These are phyloP conservation scores for Pseudocercospora eumusae DNA, from an alignment of 2,329 filamentous ascomycete genomes.

Conservation along the genomic window DNA sequence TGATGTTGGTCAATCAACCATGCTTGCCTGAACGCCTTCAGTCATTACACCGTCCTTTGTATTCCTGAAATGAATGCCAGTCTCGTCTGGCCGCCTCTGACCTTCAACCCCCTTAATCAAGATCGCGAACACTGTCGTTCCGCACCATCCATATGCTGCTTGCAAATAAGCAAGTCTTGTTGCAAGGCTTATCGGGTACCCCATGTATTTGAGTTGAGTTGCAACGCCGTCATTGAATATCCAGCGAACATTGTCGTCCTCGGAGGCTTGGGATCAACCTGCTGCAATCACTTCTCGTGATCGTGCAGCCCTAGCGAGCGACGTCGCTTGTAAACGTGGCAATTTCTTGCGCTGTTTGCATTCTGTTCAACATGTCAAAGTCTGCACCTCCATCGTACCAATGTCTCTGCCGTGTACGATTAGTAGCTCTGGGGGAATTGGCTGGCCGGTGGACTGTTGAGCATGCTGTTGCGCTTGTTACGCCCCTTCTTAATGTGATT, in stretches of 20 bases:
- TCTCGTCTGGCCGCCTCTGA: not conserved
- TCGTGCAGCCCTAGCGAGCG: not conserved
- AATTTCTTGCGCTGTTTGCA: constrained; percentile 4
- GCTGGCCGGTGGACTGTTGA: constrained; percentile 76
- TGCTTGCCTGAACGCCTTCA: constrained; percentile 7
- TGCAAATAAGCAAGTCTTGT: not conserved
- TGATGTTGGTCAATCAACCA: not conserved
- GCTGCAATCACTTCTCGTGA: not conserved
- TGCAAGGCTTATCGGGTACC: not conserved
- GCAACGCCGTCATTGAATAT: not conserved
- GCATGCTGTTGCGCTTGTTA: constrained; percentile 89
- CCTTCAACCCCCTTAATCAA: not conserved
- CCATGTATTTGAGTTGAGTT: not conserved
- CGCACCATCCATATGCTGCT: not conserved
- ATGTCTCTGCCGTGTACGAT: constrained; percentile 20
- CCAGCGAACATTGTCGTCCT: not conserved
- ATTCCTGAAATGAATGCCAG: not conserved
- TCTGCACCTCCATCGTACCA: not conserved
- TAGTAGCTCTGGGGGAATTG: constrained; percentile 56
- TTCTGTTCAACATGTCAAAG: not conserved
- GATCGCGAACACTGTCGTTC: not conserved
- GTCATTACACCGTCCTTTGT: not conserved
- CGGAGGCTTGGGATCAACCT: not conserved
- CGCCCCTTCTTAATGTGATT: constrained; percentile 98
- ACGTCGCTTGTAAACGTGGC: not conserved